Evolutionary conservation across 768 basidiomycete genomes (phyloP).

Genomic region (Aureoboletus auriporus): DNA sequence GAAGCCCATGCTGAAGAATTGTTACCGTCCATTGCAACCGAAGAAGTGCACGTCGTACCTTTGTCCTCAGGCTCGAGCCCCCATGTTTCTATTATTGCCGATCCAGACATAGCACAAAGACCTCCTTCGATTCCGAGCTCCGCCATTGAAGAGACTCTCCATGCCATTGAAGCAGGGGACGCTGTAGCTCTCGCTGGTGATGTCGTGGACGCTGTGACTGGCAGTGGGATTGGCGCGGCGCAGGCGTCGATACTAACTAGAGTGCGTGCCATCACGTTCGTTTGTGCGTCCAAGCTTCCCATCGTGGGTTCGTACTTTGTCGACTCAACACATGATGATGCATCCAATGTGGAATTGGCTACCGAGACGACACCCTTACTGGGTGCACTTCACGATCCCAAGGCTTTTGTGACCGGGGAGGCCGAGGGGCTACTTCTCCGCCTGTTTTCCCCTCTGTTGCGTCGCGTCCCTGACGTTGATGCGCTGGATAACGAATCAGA

Average conservation of each 20-base stretch:
- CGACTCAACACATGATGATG: slow-evolving; percentile 1
- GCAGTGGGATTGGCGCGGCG: slow-evolving; percentile 1
- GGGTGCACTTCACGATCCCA: slow-evolving; percentile 19
- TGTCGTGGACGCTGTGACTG: not conserved
- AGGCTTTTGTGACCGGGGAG: slow-evolving; percentile 17
- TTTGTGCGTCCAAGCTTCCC: slow-evolving; percentile 17
- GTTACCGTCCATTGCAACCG: not conserved
- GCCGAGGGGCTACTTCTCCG: slow-evolving; percentile 16
- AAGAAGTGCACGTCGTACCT: not conserved
- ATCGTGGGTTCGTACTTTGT: slow-evolving; percentile 21
- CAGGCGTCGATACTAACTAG: slow-evolving; percentile 4
- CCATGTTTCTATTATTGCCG: not conserved
- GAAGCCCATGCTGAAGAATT: not conserved
- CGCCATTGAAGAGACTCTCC: not conserved
- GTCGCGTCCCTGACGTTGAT: slow-evolving; percentile 17
- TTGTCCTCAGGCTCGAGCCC: not conserved
- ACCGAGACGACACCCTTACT: slow-evolving; percentile 25
- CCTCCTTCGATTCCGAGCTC: not conserved
- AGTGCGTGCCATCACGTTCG: slow-evolving; percentile 9
- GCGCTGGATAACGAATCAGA: slow-evolving; percentile 14
- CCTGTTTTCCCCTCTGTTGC: slow-evolving; percentile 11
- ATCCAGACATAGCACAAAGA: not conserved
- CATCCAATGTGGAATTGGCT: not conserved
- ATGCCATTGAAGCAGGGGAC: not conserved
- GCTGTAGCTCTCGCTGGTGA: not conserved